Conservation (phyloP, 495 filamentous ascomycete genomes). For the Chaetomium cochliodes region DNA sequence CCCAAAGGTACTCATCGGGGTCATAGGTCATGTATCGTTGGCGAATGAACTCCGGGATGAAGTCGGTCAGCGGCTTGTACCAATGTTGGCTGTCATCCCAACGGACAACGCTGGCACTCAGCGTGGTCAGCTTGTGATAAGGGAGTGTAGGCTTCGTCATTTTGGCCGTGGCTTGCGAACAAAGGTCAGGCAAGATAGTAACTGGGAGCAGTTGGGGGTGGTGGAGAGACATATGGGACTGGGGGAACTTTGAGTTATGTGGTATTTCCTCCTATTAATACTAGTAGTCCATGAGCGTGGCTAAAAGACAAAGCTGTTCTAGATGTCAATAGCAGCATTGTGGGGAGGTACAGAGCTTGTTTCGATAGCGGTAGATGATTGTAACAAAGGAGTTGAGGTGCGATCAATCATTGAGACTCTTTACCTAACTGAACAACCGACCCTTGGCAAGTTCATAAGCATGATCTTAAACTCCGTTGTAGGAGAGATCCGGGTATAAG, state of each 20-base stretch:
- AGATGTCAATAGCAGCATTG: neutral
- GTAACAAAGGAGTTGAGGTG: neutral
- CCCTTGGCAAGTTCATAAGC: too few species aligned
- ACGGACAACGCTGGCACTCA: constrained; percentile 3
- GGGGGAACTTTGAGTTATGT: too few species aligned
- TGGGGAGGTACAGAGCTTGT: neutral
- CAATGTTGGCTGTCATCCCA: constrained; percentile 4
- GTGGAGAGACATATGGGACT: neutral
- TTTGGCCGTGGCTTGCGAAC: neutral
- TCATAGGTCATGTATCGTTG: neutral
- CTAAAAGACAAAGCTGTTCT: neutral
- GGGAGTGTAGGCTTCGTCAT: neutral
- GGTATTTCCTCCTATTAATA: too few species aligned
- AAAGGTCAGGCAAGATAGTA: neutral
- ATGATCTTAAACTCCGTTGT: too few species aligned
- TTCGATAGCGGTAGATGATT: neutral
- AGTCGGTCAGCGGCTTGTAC: neutral
- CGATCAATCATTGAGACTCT: neutral
- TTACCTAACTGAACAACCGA: neutral
- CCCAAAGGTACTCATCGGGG: neutral
- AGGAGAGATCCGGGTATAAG: neutral
- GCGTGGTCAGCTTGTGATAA: neutral
- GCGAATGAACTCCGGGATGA: neutral
- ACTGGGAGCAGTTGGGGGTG: neutral
- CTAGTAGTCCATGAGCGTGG: too few species aligned